These are phyloP conservation scores for Beauveria sp. DNA, from an alignment of 2,329 filamentous ascomycete species.

Conservation along the genomic window DNA sequence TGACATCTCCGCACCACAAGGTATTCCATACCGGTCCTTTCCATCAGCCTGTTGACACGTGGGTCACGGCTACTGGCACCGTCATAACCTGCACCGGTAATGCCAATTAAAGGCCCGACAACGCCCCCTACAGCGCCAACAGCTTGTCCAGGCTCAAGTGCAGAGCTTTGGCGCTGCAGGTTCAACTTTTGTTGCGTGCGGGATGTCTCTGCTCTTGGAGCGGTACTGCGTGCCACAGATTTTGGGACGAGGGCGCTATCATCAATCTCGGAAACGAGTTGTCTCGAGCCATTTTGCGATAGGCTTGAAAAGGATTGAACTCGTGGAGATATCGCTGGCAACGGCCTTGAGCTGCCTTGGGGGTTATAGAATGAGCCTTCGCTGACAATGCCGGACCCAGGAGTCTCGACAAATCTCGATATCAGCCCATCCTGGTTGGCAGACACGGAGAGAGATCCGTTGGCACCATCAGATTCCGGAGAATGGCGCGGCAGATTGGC, in stretches of 20 bases:
- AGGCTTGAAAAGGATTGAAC: slow-evolving; percentile 36
- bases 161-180: slow-evolving; percentile 64
- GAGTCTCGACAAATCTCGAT: slow-evolving; percentile 51
- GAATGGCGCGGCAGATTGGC: slow-evolving; percentile 31
- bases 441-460: slow-evolving; percentile 17
- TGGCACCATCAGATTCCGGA: slow-evolving; percentile 22
- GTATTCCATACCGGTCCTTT: slow-evolving; percentile 65
- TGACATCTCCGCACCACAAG: slow-evolving; percentile 66
- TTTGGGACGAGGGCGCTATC: slow-evolving; percentile 42
- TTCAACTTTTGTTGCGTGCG: slow-evolving; percentile 70
- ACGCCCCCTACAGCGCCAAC: slow-evolving; percentile 28
- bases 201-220: slow-evolving; percentile 47
- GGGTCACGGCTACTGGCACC: slow-evolving; percentile 47
- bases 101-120: slow-evolving; percentile 41
- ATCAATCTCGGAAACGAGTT: slow-evolving; percentile 20
- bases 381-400: slow-evolving; percentile 40
- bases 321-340: slow-evolving; percentile 28
- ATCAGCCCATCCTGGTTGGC: slow-evolving; percentile 42
- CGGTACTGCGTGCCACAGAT: slow-evolving; percentile 31
- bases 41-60: slow-evolving; percentile 56
- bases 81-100: slow-evolving; percentile 48
- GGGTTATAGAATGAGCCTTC: slow-evolving; percentile 46
- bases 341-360: slow-evolving; percentile 23
- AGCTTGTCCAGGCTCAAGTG: slow-evolving; percentile 55
- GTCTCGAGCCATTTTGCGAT: slow-evolving; percentile 18